Evolutionary conservation across 1,139 yeast genomes (phyloP).

Genomic region (Scheffersomyces lignicola): DNA sequence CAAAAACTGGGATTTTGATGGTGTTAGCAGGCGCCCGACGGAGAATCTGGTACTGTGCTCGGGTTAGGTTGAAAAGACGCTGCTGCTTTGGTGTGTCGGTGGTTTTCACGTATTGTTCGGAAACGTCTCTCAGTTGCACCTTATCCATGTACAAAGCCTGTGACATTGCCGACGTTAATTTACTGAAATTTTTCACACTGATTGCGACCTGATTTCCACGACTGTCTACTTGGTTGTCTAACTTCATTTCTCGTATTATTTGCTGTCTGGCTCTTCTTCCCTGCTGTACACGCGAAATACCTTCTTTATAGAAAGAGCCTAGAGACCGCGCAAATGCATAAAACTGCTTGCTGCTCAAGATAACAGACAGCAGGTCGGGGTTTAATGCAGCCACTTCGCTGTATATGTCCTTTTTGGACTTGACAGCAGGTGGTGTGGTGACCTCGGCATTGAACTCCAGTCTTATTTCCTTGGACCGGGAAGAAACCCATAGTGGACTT

Average conservation of each 20-base stretch:
- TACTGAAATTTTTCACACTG: constrained; percentile 20
- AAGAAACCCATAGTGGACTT: constrained; percentile 15
- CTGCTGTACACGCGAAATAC: constrained; percentile 44
- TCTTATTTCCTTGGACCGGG: background rate
- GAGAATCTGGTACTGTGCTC: constrained; percentile 55
- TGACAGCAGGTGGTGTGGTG: constrained; percentile 39
- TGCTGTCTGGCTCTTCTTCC: constrained; percentile 21
- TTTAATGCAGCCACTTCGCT: constrained; percentile 24
- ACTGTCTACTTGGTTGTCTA: constrained; percentile 25
- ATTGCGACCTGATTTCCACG: constrained; percentile 27
- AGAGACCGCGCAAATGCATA: constrained; percentile 40
- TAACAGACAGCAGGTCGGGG: constrained; percentile 17
- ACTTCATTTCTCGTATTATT: constrained; percentile 15
- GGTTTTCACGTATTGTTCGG: constrained; percentile 18
- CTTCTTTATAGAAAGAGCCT: constrained; percentile 50
- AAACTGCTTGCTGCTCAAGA: constrained; percentile 35
- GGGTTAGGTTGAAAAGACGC: constrained; percentile 38
- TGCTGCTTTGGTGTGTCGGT: constrained; percentile 13
- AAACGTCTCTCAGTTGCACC: constrained; percentile 22
- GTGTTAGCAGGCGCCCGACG: constrained; percentile 61
- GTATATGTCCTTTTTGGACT: constrained; percentile 30
- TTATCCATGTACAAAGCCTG: constrained; percentile 33
- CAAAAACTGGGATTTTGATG: constrained; percentile 63
- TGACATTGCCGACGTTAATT: constrained; percentile 35
- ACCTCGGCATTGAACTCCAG: constrained; percentile 32